A percentile compares a stretch with the other conserved stretches of the same genome.
These are phyloP conservation scores for Aspergillus novofumigatus DNA, from an alignment of 2,329 filamentous ascomycete species.

Conservation along the genomic window DNA sequence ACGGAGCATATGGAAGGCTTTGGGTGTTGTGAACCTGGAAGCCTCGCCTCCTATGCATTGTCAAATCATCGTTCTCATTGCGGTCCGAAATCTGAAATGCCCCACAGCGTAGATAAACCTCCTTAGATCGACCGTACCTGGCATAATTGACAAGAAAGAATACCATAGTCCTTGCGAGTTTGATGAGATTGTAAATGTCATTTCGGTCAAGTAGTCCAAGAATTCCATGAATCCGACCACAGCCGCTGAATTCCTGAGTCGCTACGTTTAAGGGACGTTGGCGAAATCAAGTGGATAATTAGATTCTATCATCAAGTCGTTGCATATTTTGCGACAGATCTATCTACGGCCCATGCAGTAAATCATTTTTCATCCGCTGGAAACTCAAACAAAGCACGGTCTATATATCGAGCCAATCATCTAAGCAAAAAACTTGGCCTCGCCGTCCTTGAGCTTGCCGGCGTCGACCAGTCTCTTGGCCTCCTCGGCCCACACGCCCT, in stretches of 20 bases:
- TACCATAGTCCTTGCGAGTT: no score
- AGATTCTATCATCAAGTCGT: background rate
- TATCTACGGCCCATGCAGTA: background rate
- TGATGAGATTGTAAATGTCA: background rate
- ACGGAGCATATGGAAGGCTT: no score
- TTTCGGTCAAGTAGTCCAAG: background rate
- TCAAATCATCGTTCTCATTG: background rate
- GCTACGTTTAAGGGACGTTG: background rate
- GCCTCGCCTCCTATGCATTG: background rate
- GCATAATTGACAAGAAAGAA: no score
- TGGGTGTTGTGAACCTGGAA: background rate
- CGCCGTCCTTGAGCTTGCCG: conserved; percentile 82
- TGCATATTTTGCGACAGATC: background rate
- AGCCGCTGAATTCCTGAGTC: background rate
- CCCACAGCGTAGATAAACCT: background rate
- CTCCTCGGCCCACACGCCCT: conserved; percentile 74
- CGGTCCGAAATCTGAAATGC: background rate
- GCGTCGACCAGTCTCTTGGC: conserved; percentile 71
- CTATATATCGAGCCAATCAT: background rate
- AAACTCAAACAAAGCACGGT: background rate
- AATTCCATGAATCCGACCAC: no score
- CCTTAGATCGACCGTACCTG: background rate
- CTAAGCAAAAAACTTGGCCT: conserved; percentile 58
- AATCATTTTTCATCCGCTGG: background rate
- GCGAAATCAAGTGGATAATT: background rate